Evolutionary conservation across 2,329 filamentous ascomycete species (phyloP).

Genomic region (Cladorrhinum sp.): DNA sequence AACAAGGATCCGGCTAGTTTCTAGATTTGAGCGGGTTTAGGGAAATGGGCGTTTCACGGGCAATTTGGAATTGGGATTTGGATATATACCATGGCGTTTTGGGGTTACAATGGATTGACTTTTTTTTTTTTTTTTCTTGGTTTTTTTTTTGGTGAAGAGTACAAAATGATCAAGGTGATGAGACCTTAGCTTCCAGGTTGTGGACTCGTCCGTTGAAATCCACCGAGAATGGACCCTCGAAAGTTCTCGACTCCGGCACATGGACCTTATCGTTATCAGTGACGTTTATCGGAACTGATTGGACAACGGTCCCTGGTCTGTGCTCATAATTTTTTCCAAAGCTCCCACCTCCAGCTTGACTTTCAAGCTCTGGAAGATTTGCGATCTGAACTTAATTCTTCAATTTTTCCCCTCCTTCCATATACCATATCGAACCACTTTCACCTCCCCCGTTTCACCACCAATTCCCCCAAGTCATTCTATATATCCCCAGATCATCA

Average conservation of each 20-base stretch:
- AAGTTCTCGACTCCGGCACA: neutral
- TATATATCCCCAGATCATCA: constrained; percentile 30
- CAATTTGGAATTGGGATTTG: neutral
- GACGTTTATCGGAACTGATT: constrained; percentile 6
- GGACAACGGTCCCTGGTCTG: constrained; percentile 6
- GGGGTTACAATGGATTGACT: too few relatives aligned
- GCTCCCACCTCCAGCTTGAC: neutral
- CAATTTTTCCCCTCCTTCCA: neutral
- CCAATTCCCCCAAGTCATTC: neutral
- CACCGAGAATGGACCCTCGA: constrained; percentile 1
- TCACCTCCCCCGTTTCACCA: neutral
- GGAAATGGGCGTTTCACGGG: neutral
- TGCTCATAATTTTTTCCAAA: constrained; percentile 9
- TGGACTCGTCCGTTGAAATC: too few relatives aligned
- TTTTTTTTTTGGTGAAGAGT: too few relatives aligned
- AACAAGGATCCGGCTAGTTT: neutral
- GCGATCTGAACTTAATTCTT: neutral
- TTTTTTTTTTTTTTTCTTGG: too few relatives aligned
- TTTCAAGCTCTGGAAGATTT: neutral
- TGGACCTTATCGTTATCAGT: constrained; percentile 9
- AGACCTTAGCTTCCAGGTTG: too few relatives aligned
- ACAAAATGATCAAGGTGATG: too few relatives aligned
- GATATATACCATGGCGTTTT: too few relatives aligned
- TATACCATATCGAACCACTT: neutral
- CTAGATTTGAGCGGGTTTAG: neutral